phyloP scores from a whole-genome alignment of 2,329 filamentous ascomycete genomes.

The Sarocladiaceae sp. region DNA sequence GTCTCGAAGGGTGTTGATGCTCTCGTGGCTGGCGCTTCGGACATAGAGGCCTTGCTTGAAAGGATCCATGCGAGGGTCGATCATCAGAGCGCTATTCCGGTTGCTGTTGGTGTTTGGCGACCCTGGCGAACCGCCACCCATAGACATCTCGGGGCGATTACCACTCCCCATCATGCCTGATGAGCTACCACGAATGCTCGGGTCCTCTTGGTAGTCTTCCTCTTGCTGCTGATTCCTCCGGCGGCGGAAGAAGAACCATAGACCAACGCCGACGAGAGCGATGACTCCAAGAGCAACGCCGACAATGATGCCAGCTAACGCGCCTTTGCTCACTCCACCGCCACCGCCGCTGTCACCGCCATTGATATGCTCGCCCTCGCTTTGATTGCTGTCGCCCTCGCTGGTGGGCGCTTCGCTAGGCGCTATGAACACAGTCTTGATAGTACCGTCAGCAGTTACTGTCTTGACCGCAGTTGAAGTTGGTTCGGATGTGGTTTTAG shows the following conservation, averaged over 20 bases:
- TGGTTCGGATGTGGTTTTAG: background rate
- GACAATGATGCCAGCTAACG: conserved; percentile 46
- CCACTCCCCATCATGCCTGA: conserved; percentile 40
- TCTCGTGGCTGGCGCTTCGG: conserved; percentile 55
- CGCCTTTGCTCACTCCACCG: conserved; percentile 35
- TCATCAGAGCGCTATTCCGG: conserved; percentile 47
- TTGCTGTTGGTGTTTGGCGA: conserved; percentile 35
- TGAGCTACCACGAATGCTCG: conserved; percentile 44
- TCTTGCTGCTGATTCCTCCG: conserved; percentile 37
- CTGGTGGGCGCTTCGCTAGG: conserved; percentile 28
- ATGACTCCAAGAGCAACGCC: conserved; percentile 40
- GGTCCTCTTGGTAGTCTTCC: conserved; percentile 35
- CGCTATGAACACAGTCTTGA: conserved; percentile 49
- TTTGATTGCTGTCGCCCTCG: conserved; percentile 11
- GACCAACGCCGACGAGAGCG: conserved; percentile 28
- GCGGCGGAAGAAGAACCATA: conserved; percentile 36
- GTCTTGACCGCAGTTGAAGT: conserved; percentile 34
- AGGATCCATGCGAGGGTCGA: conserved; percentile 59
- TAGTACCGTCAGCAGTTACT: conserved; percentile 45
- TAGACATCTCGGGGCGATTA: conserved; percentile 34
- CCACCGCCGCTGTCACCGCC: conserved; percentile 15
- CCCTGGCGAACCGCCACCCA: conserved; percentile 20
- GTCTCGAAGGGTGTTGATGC: conserved; percentile 56
- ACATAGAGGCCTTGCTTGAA: conserved; percentile 51
- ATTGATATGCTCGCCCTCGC: conserved; percentile 13